Base-by-base conservation (phyloP, 139 green algal species). In the Gonium pectorale region DNA sequence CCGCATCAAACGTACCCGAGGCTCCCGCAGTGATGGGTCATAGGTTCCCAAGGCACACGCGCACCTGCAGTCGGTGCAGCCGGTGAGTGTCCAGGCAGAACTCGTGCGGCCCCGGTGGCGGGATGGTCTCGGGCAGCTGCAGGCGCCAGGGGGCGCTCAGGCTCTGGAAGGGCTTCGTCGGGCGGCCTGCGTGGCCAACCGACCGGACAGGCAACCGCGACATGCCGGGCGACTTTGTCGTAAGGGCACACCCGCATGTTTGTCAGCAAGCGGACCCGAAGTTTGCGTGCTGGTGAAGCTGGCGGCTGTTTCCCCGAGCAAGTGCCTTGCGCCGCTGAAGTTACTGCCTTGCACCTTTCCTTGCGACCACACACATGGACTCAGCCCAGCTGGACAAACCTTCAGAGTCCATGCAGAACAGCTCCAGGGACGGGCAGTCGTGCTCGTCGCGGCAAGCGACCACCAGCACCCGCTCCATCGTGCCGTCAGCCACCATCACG, bases 41-140 rank as follows among this genome's bases (percentile, higher is more conserved):
- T n/a, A n/a, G n/a, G n/a, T n/a, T n/a, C n/a, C n/a, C n/a, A n/a
- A n/a, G n/a, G n/a, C n/a, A n/a, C n/a, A n/a, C 9, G 0, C 78
- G 6, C 35, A 85, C 79, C 79, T 85, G 79, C 63, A 85, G 49
- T 5, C 79, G 60, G 79, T 78, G 64, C 46, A 85, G 79, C 15
- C 11, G 9, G 24, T 85, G 46, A 1, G 79, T 85, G 79, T 85
- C 35, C 49, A 78, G 77, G 64, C 64, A 75, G 64, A 85, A 41
- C 64, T 75, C 79, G 49, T 85, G 35, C 8, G 49, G 33, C 21
- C 9, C 24, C 11, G 79, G 79, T 11, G 35, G 46, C 22, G 64
- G 64, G 27, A 24, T 11, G 64, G n/a, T 35, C 22, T 77, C 46
- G 26, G 79, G 63, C 46, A 85, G 79, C 63, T 85, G 79, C 4